These are phyloP conservation scores for Byssochlamys sp. DNA, from an alignment of 2,329 filamentous ascomycete species.

Conservation along the genomic window DNA sequence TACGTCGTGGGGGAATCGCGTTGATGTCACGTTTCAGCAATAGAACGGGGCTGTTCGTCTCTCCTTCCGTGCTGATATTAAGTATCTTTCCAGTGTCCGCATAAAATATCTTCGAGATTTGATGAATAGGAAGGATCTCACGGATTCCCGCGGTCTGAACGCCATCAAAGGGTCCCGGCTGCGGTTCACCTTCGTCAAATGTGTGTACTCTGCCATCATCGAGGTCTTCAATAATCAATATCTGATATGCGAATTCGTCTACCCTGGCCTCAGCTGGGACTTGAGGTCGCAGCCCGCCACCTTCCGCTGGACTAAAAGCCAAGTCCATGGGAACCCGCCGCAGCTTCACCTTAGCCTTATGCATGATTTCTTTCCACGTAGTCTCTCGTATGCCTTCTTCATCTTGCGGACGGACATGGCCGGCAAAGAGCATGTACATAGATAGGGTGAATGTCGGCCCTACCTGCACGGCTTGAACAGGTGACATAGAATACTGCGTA, in stretches of 20 bases:
- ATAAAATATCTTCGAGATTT: constrained; percentile 85
- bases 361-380: constrained; percentile 92
- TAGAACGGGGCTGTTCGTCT: constrained; percentile 63
- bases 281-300: constrained; percentile 10
- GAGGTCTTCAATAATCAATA: constrained; percentile 74
- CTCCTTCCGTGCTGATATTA: constrained; percentile 63
- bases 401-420: constrained; percentile 55
- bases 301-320: constrained; percentile 23
- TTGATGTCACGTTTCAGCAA: constrained; percentile 62
- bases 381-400: constrained; percentile 53
- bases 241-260: constrained; percentile 67
- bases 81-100: constrained; percentile 82
- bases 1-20: constrained; percentile 51
- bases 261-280: constrained; percentile 34
- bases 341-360: constrained; percentile 79
- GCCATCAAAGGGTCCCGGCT: constrained; percentile 52
- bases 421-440: constrained; percentile 87
- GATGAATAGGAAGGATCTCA: constrained; percentile 59
- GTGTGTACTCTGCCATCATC: constrained; percentile 61
- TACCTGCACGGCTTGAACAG: constrained; percentile 61
- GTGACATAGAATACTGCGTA: constrained; percentile 62
- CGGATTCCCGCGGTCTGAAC: constrained; percentile 54
- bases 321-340: constrained; percentile 57
- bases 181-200: constrained; percentile 50
- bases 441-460: constrained; percentile 79